These are phyloP conservation scores for Nicotiana noctiflora DNA, from an alignment of 257 asterid genomes.

Conservation along the genomic window DNA sequence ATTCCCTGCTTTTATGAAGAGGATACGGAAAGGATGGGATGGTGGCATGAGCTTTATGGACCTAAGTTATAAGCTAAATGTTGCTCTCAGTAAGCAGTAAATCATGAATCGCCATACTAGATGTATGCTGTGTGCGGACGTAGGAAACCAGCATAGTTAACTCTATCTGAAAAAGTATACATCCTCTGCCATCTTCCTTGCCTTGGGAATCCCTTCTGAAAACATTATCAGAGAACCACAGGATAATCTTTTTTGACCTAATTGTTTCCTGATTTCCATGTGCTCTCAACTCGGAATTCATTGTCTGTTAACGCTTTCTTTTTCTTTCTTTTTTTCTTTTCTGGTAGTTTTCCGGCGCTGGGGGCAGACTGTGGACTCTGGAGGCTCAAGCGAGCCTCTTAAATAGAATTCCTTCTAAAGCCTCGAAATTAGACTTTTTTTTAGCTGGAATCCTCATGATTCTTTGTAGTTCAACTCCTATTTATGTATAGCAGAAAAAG, in stretches of 20 bases:
- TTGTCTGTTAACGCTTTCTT: background rate
- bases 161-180: background rate
- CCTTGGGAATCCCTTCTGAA: background rate
- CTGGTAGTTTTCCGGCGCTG: background rate
- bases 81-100: background rate
- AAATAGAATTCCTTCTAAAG: background rate
- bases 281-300: background rate
- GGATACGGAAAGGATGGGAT: background rate
- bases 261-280: background rate
- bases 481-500: background rate
- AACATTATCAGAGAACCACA: background rate
- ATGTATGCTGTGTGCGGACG: background rate
- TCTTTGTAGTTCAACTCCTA: background rate
- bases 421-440: background rate
- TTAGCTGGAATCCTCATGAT: background rate
- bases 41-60: background rate
- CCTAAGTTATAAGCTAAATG: background rate
- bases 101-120: background rate
- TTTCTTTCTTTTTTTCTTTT: background rate
- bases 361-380: background rate
- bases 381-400: background rate
- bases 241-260: background rate
- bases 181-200: conserved; percentile 1
- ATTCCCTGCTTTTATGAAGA: background rate
- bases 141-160: background rate